Conservation (phyloP, 106 monocot species). For the Iris macrosiphon region DNA sequence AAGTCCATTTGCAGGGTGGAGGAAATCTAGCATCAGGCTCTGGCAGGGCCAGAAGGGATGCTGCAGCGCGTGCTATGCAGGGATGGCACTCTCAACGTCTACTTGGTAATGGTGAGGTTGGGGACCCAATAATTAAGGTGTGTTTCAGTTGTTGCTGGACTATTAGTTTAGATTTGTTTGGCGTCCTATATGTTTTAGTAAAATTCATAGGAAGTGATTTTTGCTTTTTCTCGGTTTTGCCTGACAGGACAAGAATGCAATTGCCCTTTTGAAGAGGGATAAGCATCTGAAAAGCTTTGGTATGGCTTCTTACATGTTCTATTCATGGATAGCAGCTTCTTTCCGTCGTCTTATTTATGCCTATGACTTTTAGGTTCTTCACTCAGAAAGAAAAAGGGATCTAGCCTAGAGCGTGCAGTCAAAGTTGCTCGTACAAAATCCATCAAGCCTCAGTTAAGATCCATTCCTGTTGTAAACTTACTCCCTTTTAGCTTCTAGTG, state of each 20-base stretch:
- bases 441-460: constrained; percentile 63
- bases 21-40: constrained; percentile 56
- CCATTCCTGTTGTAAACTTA: too few relatives aligned
- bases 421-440: constrained; percentile 44
- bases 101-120: constrained; percentile 75
- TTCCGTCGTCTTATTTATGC: not conserved
- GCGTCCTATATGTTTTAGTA: not conserved
- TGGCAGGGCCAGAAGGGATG: constrained; percentile 86
- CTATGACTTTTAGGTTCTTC: too few relatives aligned
- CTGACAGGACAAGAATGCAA: constrained; percentile 44
- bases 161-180: not conserved
- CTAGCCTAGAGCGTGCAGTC: constrained; percentile 37
- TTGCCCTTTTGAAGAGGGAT: constrained; percentile 46
- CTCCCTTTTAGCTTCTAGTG: too few relatives aligned
- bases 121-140: constrained; percentile 87
- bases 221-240: constrained; percentile 2
- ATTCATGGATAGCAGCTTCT: not conserved
- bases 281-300: constrained; percentile 58
- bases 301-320: constrained; percentile 11
- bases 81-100: constrained; percentile 86
- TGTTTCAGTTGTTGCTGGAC: not conserved
- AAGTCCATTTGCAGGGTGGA: constrained; percentile 28
- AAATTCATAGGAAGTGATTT: too few relatives aligned
- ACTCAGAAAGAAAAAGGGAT: constrained; percentile 60
- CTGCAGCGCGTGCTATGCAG: constrained; percentile 97